These are phyloP conservation scores for Gossypium sturtianum DNA, from an alignment of 345 rosid genomes.

Conservation along the genomic window DNA sequence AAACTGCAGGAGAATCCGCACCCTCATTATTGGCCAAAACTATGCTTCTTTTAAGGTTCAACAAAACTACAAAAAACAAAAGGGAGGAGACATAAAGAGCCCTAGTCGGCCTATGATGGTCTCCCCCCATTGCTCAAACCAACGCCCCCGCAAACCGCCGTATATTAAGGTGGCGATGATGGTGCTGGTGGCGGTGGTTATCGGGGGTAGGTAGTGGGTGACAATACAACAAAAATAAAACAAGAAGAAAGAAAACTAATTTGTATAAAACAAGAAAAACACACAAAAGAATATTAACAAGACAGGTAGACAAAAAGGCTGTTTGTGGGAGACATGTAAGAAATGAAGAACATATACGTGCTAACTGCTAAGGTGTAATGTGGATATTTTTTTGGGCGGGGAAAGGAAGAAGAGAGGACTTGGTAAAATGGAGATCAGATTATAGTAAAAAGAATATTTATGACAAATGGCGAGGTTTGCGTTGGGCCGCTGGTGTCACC, in stretches of 20 bases:
- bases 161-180: not conserved
- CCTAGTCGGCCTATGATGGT: conserved; percentile 4
- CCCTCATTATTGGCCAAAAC: not conserved
- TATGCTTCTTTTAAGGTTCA: conserved; percentile 11
- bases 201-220: not conserved
- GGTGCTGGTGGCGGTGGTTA: not conserved
- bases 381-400: not conserved
- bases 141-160: not conserved
- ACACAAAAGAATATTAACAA: conserved; percentile 7
- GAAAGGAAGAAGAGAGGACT: not conserved
- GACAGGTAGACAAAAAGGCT: not conserved
- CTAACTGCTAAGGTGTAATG: conserved; percentile 40
- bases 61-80: conserved; percentile 20
- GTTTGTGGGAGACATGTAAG: conserved; percentile 40
- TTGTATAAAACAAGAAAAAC: not conserved
- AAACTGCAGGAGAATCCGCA: not conserved
- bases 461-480: not conserved
- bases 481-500: not conserved
- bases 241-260: not conserved
- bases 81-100: conserved; percentile 19
- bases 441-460: not conserved
- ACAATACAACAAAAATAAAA: not conserved
- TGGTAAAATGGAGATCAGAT: not conserved
- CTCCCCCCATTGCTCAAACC: conserved; percentile 36
- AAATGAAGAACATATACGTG: conserved; percentile 33